Base-by-base conservation (phyloP, 1,139 yeast genomes). In the Taiozyma sp. region DNA sequence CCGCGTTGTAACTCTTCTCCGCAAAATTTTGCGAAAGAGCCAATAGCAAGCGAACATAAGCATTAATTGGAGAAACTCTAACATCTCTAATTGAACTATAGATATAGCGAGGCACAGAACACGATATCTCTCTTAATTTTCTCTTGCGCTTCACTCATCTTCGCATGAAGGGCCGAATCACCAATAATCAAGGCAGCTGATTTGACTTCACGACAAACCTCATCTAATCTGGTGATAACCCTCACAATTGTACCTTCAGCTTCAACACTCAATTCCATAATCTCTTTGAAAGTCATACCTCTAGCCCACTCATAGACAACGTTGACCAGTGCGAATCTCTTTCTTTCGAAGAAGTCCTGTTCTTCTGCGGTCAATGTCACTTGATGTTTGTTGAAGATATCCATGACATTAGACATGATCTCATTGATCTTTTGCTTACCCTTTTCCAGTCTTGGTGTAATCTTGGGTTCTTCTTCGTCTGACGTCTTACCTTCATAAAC, bases 231-330 rank as follows among this genome's bases (percentile, higher is more conserved):
- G 3, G 97, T 90, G 48, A 93, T 93, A 8, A 93, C 98, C 63
- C 99, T 78, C n/a, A 93, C 99, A 67, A 93, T 95, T 0, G 97
- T 89, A 40, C 99, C 99, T 70, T 93, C 99, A 36, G 95, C 93
- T 63, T 92, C 97, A 23, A 82, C 83, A 57, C 96, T 87, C 57
- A 90, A 78, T 54, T 82, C 85, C 86, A 92, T 93, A 59, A 93
- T 93, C 53, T 89, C 95, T 57, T 87, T 87, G 71, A 93, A 93
- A 1, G 95, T 79, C 76, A 91, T 78, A 2, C 99, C 99, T 58
- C 96, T 78, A 1, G 98, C 97, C 99, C 99, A 93, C 69, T 93
- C 98, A 66, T 93, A 93, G 4, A 93, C 96, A 13, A 91, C 97
- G 66, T 91, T 93, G 68, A 89, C 87, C 63, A 93, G 75, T 0